phyloP scores from a whole-genome alignment of 1,284 basidiomycete genomes.

The Ganoderma lucidum region DNA sequence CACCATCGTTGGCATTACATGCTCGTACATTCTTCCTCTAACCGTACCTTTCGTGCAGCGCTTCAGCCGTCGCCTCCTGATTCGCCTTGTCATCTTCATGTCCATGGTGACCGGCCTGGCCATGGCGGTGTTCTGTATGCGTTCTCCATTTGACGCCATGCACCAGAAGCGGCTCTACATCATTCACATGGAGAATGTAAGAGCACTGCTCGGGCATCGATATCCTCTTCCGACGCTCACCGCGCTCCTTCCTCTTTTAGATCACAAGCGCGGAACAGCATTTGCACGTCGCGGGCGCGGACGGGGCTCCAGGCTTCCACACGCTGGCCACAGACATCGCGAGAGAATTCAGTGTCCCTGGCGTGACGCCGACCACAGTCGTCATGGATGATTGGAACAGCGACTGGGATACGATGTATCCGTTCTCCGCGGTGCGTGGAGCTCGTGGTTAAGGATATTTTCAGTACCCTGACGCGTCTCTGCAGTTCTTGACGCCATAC shows the following conservation, averaged over 20 bases:
- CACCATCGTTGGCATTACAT: conserved; percentile 69
- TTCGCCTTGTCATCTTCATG: conserved; percentile 55
- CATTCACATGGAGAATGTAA: conserved; percentile 88
- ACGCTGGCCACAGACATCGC: conserved; percentile 71
- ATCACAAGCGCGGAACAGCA: conserved; percentile 77
- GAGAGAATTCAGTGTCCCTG: conserved; percentile 59
- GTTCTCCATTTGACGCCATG: conserved; percentile 79
- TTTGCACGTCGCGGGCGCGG: conserved; percentile 86
- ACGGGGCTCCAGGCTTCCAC: conserved; percentile 82
- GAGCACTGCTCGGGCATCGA: conserved; percentile 33
- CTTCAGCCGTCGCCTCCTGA: conserved; percentile 61
- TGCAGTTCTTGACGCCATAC: conserved; percentile 81
- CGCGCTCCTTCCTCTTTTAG: conserved; percentile 46
- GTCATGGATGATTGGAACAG: conserved; percentile 73
- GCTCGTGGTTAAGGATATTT: conserved; percentile 6
- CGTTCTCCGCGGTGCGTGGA: conserved; percentile 75
- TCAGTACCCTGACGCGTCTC: background rate
- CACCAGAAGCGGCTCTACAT: conserved; percentile 93
- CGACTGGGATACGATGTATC: conserved; percentile 91
- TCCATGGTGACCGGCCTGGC: conserved; percentile 56
- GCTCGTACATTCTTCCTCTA: conserved; percentile 71
- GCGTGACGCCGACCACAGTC: conserved; percentile 52
- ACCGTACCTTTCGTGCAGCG: conserved; percentile 80
- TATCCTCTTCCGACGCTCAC: conserved; percentile 1
- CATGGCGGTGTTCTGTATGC: conserved; percentile 69